Percentiles rank a stretch among this genome's conserved stretches.
Evolutionary conservation across 2,329 filamentous ascomycete species (phyloP).

Genomic region (Geosmithia morbida): DNA sequence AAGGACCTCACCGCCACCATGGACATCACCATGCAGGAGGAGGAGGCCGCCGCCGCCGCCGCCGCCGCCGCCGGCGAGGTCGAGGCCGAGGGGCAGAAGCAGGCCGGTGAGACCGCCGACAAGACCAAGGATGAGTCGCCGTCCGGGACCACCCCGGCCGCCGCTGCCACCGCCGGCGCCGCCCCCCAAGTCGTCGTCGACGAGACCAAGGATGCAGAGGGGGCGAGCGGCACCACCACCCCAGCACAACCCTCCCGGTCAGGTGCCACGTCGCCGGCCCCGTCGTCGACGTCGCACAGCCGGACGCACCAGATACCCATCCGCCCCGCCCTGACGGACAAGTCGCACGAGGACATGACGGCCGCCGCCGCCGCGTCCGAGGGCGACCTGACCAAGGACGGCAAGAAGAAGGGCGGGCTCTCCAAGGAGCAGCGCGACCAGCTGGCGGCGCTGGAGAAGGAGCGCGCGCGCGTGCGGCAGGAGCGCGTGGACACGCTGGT

Average conservation of each 20-base stretch:
- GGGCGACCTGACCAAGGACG: constrained; percentile 31
- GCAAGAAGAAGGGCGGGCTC: constrained; percentile 74
- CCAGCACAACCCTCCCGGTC: constrained; percentile 16
- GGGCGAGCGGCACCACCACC: constrained; percentile 6
- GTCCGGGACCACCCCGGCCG: constrained; percentile 35
- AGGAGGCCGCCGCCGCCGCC: constrained; percentile 39
- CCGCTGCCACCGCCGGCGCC: constrained; percentile 31
- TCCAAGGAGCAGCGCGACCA: constrained; percentile 90
- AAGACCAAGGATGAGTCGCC: constrained; percentile 14
- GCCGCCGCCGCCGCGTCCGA: constrained; percentile 59
- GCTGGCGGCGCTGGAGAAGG: constrained; percentile 73
- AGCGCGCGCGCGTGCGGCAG: constrained; percentile 70
- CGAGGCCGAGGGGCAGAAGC: constrained; percentile 10
- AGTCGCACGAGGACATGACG: constrained; percentile 42
- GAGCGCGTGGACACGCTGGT: constrained; percentile 78
- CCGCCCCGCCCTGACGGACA: constrained; percentile 78
- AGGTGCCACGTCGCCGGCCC: constrained; percentile 22
- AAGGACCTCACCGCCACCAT: constrained; percentile 96
- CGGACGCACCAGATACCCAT: constrained; percentile 48
- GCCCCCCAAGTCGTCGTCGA: constrained; percentile 25
- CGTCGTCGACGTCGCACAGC: constrained; percentile 19
- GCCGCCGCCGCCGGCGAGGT: constrained; percentile 38
- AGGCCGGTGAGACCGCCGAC: constrained; percentile 14
- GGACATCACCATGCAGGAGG: constrained; percentile 88
- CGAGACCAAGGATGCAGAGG: constrained; percentile 16